These are phyloP conservation scores for Corymbia calophylla DNA, from an alignment of 441 rosid species.

Conservation along the genomic window DNA sequence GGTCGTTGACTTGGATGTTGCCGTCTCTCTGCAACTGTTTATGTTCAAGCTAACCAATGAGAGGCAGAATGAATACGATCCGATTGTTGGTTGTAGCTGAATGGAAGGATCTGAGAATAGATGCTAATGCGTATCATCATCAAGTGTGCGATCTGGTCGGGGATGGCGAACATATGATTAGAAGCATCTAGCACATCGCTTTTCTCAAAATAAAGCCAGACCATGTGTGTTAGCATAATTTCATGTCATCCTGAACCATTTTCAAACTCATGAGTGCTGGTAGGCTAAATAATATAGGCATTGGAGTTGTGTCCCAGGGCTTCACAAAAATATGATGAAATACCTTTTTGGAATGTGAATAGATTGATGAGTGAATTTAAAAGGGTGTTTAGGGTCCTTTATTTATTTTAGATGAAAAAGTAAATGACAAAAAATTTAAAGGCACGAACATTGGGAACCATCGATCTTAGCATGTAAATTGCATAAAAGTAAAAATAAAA, in stretches of 20 bases:
- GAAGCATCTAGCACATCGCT: background rate
- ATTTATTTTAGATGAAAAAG: background rate
- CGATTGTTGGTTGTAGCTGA: background rate
- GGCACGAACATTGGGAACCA: background rate
- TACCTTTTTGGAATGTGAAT: background rate
- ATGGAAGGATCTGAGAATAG: background rate
- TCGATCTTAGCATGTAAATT: background rate
- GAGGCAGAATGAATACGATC: background rate
- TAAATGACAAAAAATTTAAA: background rate
- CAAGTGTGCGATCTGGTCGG: background rate
- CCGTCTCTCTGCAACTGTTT: constrained; percentile 41
- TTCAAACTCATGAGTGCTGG: background rate
- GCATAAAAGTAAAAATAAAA: background rate
- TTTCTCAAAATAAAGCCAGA: background rate
- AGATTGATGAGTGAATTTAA: background rate
- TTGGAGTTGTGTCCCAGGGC: background rate
- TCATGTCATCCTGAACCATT: background rate
- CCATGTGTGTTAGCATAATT: background rate
- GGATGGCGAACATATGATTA: background rate
- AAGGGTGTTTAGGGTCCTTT: background rate
- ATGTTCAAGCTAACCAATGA: constrained; percentile 58
- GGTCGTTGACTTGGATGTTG: constrained; percentile 43
- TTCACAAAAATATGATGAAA: background rate
- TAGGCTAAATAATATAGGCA: background rate
- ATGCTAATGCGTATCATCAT: background rate